Evolutionary conservation across 1,284 basidiomycete species (phyloP).

Genomic region (Puccinia sorghi): DNA sequence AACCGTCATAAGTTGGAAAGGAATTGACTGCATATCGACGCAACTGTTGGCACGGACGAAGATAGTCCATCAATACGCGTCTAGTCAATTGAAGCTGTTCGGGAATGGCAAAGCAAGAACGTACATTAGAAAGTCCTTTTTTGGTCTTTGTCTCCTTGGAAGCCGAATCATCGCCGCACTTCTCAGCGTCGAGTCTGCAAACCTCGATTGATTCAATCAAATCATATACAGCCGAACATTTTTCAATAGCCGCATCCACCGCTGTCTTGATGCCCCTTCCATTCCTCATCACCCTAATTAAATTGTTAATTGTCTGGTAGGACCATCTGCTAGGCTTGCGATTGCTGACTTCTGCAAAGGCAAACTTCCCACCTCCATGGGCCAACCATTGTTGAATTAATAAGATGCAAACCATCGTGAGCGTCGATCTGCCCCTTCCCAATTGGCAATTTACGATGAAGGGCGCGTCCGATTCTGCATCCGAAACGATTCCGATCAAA

Average conservation of each 20-base stretch:
- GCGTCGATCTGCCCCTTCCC: slow-evolving; percentile 87
- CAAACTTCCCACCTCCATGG: slow-evolving; percentile 52
- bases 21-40: slow-evolving; percentile 69
- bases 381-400: slow-evolving; percentile 83
- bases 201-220: slow-evolving; percentile 56
- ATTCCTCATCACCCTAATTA: slow-evolving; percentile 87
- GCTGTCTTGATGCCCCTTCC: slow-evolving; percentile 78
- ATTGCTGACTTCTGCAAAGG: slow-evolving; percentile 44
- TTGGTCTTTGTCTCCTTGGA: slow-evolving; percentile 56
- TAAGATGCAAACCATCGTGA: slow-evolving; percentile 81
- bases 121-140: slow-evolving; percentile 78
- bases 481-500: slow-evolving; percentile 77
- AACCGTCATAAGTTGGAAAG: slow-evolving; percentile 49
- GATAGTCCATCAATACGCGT: slow-evolving; percentile 53
- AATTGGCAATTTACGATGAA: slow-evolving; percentile 97
- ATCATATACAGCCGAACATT: slow-evolving; percentile 55
- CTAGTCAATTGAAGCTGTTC: slow-evolving; percentile 54
- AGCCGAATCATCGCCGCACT: slow-evolving; percentile 16
- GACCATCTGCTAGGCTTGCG: slow-evolving; percentile 52
- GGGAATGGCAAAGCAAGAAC: slow-evolving; percentile 59
- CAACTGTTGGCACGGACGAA: slow-evolving; percentile 63
- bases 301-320: slow-evolving; percentile 68
- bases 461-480: slow-evolving; percentile 73
- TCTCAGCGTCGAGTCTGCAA: slow-evolving; percentile 24
- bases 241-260: slow-evolving; percentile 57